phyloP scores from a whole-genome alignment of 1,284 basidiomycete species.

The Sanghuangporus baumii region DNA sequence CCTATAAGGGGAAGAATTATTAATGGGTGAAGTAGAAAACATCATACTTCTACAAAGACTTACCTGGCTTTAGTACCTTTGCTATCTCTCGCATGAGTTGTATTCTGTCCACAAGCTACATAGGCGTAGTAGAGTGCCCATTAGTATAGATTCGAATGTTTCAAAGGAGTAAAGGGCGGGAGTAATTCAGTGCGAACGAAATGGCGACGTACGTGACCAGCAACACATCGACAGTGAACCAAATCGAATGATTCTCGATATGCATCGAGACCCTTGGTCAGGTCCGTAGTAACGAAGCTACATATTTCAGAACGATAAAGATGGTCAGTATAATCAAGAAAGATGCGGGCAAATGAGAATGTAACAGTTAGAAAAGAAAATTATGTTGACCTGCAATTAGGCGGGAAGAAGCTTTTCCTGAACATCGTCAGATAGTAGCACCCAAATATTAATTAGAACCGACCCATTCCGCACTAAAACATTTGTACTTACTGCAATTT shows the following conservation, averaged over 20 bases:
- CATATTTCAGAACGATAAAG: not conserved
- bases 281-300: constrained; percentile 13
- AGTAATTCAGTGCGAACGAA: not conserved
- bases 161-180: not conserved
- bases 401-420: not conserved
- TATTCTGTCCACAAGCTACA: constrained; percentile 7
- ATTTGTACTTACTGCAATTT: constrained; percentile 10
- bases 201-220: constrained; percentile 7
- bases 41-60: not conserved
- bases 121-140: not conserved
- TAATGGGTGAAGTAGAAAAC: not conserved
- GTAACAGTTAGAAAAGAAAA: not conserved
- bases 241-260: constrained; percentile 14
- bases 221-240: constrained; percentile 16
- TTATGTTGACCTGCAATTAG: constrained; percentile 14
- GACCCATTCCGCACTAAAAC: not conserved
- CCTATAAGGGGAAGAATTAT: not conserved
- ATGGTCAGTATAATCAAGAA: not conserved
- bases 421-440: not conserved
- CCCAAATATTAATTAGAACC: not conserved
- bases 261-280: constrained; percentile 11
- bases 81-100: constrained; percentile 8
- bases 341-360: not conserved
- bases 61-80: constrained; percentile 13
- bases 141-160: not conserved